A percentile compares a stretch with the other conserved stretches of the same genome.
Evolutionary conservation across 306 rosid species (phyloP).

Genomic region (Fagus sylvatica): DNA sequence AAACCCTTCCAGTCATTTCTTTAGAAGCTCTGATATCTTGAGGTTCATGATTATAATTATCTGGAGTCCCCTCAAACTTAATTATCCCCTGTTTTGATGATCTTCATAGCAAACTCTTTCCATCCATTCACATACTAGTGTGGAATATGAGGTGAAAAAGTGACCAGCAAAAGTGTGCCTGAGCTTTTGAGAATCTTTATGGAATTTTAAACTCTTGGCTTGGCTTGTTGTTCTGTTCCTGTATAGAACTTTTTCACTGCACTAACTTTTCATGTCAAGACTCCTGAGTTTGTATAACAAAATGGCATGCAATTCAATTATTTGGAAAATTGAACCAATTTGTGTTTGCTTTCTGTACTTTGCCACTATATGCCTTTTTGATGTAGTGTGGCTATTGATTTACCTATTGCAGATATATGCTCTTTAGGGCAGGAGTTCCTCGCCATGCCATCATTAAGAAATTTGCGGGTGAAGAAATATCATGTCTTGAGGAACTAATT

Average conservation of each 20-base stretch:
- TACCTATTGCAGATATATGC: slow-evolving; percentile 73
- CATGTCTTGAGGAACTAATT: slow-evolving; percentile 64
- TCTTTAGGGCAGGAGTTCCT: slow-evolving; percentile 89
- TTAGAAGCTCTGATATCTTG: background rate
- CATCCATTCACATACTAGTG: background rate
- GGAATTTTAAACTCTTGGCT: background rate
- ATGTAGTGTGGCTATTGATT: slow-evolving; percentile 19
- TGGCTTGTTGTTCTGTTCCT: too few relatives aligned
- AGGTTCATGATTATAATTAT: background rate
- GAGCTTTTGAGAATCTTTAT: background rate
- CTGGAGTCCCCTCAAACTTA: background rate
- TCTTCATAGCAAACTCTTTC: background rate
- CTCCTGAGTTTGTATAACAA: background rate
- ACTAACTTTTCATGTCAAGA: background rate
- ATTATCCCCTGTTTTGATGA: background rate
- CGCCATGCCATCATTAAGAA: slow-evolving; percentile 94
- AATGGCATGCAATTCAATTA: background rate
- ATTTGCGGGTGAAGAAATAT: slow-evolving; percentile 91
- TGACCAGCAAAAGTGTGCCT: background rate
- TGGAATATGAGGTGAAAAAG: background rate
- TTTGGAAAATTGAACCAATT: background rate
- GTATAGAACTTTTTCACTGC: background rate
- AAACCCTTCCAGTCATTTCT: background rate
- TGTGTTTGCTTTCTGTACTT: slow-evolving; percentile 13
- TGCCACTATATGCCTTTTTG: slow-evolving; percentile 12